Evolutionary conservation across 2,329 filamentous ascomycete species (phyloP), one percentile per base, ranked within the genome.

Genomic region (Lithohypha guttulata): DNA sequence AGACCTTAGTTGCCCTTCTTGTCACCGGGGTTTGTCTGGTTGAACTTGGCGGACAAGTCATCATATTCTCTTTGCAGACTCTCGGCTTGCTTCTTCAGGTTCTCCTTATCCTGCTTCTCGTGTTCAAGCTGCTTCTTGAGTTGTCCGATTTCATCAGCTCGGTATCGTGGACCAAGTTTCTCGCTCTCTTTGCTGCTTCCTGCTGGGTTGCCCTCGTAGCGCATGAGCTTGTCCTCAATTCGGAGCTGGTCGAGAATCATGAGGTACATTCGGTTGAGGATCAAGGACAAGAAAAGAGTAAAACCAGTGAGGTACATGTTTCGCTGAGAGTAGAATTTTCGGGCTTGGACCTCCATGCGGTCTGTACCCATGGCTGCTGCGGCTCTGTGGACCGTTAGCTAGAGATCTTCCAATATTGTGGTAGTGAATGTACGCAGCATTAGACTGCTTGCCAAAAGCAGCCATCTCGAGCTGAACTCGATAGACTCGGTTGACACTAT

Each of bases 301-400:
- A 98, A 98, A 54, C 91, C 91, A 65, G 91, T 96, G 46, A 98
- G 86, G 69, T 98, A 98, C 91, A 98, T 98, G 78, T 98, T 98
- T 64, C 91, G 87, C 71, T 98, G 89, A 46, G 87, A 94, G 75
- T 98, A 98, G 73, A 98, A 98, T 69, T 98, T 98, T 74, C 91
- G 86, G 50, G 91, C 89, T 66, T 98, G 91, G 37, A 96, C 89
- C 68, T 98, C 91, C 75, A 93, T 86, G 49, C 91, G 89, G 61
- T 96, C 91, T 59, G 84, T 81, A 48, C 91, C 89, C 55, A 95
- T 77, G 44, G 87, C 78, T 36, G 79, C 75, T 42, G 71, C 69
- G 57, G 81, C 77, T 23, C 50, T 51, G 28, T 20, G 25, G 9
- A 37, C 13, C 9, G 26, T 32, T 28, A 17, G 36, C 36, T 34